A percentile compares a stretch with the other conserved stretches of the same genome.
Evolutionary conservation across 345 rosid species (phyloP).

Genomic region (Citrus glauca): DNA sequence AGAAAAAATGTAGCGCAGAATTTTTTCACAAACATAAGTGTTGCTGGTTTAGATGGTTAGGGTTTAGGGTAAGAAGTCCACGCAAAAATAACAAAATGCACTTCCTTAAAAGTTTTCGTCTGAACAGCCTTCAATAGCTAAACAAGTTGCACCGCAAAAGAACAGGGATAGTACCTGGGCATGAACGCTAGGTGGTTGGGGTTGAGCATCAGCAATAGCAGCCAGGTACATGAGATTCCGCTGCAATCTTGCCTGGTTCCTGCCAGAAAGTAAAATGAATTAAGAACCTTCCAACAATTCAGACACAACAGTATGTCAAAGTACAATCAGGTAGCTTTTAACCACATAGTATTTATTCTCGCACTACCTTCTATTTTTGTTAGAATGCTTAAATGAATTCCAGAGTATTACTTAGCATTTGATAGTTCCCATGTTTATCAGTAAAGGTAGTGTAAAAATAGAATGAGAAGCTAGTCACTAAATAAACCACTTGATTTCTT

Average conservation of each 20-base stretch:
- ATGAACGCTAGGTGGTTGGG: conserved; percentile 80
- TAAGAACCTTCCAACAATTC: neutral
- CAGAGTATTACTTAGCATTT: neutral
- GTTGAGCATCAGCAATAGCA: conserved; percentile 99
- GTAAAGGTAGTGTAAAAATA: neutral
- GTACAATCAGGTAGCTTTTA: neutral
- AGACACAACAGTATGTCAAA: neutral
- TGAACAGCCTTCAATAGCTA: neutral
- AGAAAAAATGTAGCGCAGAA: neutral
- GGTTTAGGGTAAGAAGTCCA: neutral
- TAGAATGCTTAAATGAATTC: neutral
- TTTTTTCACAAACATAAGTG: neutral
- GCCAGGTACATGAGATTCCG: conserved; percentile 97
- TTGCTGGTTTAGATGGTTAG: neutral
- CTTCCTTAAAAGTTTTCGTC: neutral
- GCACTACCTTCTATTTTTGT: neutral
- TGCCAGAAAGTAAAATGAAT: conserved; percentile 24
- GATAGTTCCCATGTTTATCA: neutral
- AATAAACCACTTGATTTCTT: neutral
- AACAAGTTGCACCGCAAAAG: neutral
- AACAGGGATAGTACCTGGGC: conserved; percentile 53
- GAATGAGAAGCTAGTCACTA: neutral
- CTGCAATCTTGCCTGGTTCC: conserved; percentile 98
- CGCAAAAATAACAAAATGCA: neutral
- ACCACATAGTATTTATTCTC: neutral